Evolutionary conservation across 305 asterid species (phyloP).

Genomic region (Rubia tinctorum): DNA sequence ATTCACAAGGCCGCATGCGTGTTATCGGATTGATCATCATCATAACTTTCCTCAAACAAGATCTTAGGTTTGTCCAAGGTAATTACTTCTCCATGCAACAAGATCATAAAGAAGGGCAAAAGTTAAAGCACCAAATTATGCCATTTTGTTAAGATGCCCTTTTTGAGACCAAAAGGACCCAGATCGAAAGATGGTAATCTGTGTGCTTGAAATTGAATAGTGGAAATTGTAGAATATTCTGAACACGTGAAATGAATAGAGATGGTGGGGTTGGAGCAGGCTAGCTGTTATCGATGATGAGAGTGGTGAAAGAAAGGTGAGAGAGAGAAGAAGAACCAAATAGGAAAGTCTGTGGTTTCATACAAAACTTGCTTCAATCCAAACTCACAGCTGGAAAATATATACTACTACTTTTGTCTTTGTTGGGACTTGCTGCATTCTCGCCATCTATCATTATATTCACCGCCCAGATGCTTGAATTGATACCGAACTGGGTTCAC

Average conservation of each 20-base stretch:
- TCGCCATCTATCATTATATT: not conserved
- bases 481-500: too few species aligned
- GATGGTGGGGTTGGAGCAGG: not conserved
- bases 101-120: too few species aligned
- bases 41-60: not conserved
- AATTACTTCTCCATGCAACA: not conserved
- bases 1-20: not conserved
- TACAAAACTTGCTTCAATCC: not conserved
- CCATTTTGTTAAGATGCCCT: not conserved
- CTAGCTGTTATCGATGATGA: not conserved
- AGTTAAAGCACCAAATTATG: not conserved
- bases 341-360: not conserved
- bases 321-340: not conserved
- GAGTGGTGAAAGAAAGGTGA: not conserved
- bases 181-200: not conserved
- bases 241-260: not conserved
- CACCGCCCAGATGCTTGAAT: too few species aligned
- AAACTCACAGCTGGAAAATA: not conserved
- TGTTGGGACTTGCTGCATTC: not conserved
- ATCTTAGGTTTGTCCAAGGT: not conserved
- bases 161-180: conserved; percentile 1
- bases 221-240: not conserved
- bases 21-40: not conserved
- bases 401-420: not conserved
- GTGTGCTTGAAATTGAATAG: not conserved